phyloP scores from a whole-genome alignment of 78 protist species.

The Pelomyxa schiedti region DNA sequence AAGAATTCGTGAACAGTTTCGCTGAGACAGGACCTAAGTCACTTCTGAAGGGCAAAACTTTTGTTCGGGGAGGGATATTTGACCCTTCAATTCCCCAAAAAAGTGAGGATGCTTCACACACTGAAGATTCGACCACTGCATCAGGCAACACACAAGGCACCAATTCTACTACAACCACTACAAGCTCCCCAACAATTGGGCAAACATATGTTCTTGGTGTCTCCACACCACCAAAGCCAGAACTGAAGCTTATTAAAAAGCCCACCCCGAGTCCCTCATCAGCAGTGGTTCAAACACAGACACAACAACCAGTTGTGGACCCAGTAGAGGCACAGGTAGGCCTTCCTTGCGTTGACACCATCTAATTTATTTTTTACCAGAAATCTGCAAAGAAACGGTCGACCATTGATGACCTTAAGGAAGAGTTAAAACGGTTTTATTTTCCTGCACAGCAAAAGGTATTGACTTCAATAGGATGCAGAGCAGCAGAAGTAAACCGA shows the following conservation, averaged over 20 bases:
- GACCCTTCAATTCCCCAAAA: not conserved
- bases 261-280: not conserved
- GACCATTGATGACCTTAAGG: not conserved
- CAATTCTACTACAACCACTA: not conserved
- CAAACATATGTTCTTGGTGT: not conserved
- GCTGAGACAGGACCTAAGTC: not conserved
- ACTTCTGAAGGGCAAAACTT: not conserved
- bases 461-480: not conserved
- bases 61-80: conserved; percentile 1
- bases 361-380: too few species aligned
- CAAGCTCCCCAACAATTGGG: conserved; percentile 2
- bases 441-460: not conserved
- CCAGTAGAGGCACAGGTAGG: too few species aligned
- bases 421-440: not conserved
- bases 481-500: too few species aligned
- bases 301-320: not conserved
- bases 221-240: not conserved
- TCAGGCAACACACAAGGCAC: not conserved
- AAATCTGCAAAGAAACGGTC: not conserved
- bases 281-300: not conserved
- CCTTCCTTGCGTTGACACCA: too few species aligned
- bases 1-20: not conserved
- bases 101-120: not conserved
- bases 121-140: too few species aligned
- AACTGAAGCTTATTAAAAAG: not conserved